These are phyloP conservation scores for Helianthus annuus DNA, from an alignment of 129 eudicot genomes.

Conservation along the genomic window DNA sequence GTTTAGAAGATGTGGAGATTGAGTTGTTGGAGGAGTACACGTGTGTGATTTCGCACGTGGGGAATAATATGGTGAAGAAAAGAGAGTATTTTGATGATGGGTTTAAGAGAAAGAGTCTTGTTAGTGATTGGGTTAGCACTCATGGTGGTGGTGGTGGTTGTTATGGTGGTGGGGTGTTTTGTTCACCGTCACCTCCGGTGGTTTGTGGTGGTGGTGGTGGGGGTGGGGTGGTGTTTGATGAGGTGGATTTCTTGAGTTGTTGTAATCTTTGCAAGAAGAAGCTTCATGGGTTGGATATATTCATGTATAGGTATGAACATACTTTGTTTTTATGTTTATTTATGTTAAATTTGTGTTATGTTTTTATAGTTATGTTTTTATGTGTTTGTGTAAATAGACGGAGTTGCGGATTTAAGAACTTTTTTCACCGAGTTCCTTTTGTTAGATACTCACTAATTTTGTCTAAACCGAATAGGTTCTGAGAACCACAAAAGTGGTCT, in stretches of 20 bases:
- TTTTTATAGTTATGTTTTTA: background rate
- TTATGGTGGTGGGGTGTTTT: slow-evolving; percentile 31
- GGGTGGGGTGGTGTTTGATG: slow-evolving; percentile 37
- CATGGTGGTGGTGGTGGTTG: background rate
- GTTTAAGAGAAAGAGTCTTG: slow-evolving; percentile 12
- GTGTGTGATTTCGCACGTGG: slow-evolving; percentile 68
- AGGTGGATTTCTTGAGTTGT: slow-evolving; percentile 57
- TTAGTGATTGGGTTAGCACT: slow-evolving; percentile 29
- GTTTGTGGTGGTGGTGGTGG: slow-evolving; percentile 17
- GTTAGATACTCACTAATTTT: too few relatives aligned
- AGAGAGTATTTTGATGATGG: slow-evolving; percentile 76
- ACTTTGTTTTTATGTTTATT: background rate
- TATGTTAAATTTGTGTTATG: background rate
- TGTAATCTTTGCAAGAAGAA: slow-evolving; percentile 69
- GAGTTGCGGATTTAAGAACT: too few relatives aligned
- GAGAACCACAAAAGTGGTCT: too few relatives aligned
- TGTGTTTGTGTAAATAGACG: too few relatives aligned
- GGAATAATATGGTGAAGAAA: slow-evolving; percentile 61
- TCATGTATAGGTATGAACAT: slow-evolving; percentile 73
- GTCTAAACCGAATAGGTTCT: too few relatives aligned
- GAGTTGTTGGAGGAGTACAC: slow-evolving; percentile 81
- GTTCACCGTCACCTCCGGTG: slow-evolving; percentile 40
- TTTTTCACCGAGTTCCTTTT: too few relatives aligned
- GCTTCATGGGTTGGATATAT: slow-evolving; percentile 87
- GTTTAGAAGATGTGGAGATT: slow-evolving; percentile 33